Conservation (phyloP, 352 stramenopile genomes). For the Globisporangium nunn region DNA sequence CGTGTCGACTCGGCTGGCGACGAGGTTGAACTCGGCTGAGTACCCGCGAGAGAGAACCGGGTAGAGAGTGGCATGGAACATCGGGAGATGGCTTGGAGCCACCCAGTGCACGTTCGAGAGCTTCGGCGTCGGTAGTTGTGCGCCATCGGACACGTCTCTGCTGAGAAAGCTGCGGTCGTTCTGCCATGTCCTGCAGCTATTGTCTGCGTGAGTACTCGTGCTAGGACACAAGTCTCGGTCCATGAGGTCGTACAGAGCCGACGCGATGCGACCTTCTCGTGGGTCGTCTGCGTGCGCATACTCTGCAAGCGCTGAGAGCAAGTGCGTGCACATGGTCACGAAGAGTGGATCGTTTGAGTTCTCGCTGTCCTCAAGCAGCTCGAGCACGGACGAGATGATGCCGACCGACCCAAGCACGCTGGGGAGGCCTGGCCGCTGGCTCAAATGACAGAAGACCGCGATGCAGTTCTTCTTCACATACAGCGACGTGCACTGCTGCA, state of each 20-base stretch:
- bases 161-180: constrained; percentile 49
- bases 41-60: constrained; percentile 35
- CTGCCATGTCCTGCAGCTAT: constrained; percentile 26
- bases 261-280: constrained; percentile 45
- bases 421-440: constrained; percentile 36
- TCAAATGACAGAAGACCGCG: constrained; percentile 53
- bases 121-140: constrained; percentile 19
- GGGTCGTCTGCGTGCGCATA: constrained; percentile 50
- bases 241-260: constrained; percentile 47
- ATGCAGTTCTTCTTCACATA: constrained; percentile 66
- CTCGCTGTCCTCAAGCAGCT: constrained; percentile 34
- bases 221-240: constrained; percentile 24
- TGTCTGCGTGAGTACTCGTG: too few relatives aligned
- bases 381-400: constrained; percentile 47
- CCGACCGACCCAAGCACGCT: constrained; percentile 41
- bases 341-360: constrained; percentile 19
- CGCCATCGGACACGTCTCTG: constrained; percentile 8
- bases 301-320: constrained; percentile 51
- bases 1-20: constrained; percentile 44
- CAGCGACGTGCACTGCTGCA: constrained; percentile 24
- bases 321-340: constrained; percentile 59
- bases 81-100: constrained; percentile 13
- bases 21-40: constrained; percentile 44
- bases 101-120: constrained; percentile 27
- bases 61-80: constrained; percentile 23